Evolutionary conservation across 2,329 filamentous ascomycete genomes (phyloP).

Genomic region (Neonectria hederae): DNA sequence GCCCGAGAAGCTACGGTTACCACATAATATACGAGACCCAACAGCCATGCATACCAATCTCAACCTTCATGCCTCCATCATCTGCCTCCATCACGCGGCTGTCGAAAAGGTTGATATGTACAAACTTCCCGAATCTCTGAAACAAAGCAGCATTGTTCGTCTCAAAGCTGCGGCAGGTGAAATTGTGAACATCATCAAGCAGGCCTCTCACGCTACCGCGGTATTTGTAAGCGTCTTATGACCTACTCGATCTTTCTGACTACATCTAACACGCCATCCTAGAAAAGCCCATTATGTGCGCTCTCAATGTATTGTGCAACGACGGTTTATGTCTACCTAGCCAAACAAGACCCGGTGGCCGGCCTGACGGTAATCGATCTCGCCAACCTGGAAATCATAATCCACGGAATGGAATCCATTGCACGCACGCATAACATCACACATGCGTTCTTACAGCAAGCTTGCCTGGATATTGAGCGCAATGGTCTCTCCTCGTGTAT

Average conservation of each 20-base stretch:
- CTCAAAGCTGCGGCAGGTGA: slow-evolving; percentile 84
- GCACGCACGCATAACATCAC: slow-evolving; percentile 79
- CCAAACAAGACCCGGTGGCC: slow-evolving; percentile 72
- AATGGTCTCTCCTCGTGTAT: slow-evolving; percentile 53
- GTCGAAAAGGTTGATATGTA: slow-evolving; percentile 84
- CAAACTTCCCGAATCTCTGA: slow-evolving; percentile 70
- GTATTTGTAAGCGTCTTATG: slow-evolving; percentile 64
- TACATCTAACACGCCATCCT: not conserved
- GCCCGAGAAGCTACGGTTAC: slow-evolving; percentile 78
- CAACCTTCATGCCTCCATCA: slow-evolving; percentile 86
- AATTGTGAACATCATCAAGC: slow-evolving; percentile 83
- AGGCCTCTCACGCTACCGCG: slow-evolving; percentile 76
- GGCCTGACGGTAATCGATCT: slow-evolving; percentile 59
- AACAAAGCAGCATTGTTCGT: slow-evolving; percentile 75
- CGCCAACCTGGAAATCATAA: slow-evolving; percentile 75
- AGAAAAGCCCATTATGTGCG: slow-evolving; percentile 57
- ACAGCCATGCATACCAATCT: slow-evolving; percentile 86
- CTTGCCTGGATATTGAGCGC: slow-evolving; percentile 80
- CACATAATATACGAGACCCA: slow-evolving; percentile 72
- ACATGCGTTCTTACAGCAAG: slow-evolving; percentile 84
- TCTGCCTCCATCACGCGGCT: slow-evolving; percentile 89
- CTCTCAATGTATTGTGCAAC: slow-evolving; percentile 88
- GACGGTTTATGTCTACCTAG: slow-evolving; percentile 83
- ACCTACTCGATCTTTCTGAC: too few species aligned
- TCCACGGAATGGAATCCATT: slow-evolving; percentile 81